Conservation (phyloP, 345 rosid genomes). For the Microcos paniculata region DNA sequence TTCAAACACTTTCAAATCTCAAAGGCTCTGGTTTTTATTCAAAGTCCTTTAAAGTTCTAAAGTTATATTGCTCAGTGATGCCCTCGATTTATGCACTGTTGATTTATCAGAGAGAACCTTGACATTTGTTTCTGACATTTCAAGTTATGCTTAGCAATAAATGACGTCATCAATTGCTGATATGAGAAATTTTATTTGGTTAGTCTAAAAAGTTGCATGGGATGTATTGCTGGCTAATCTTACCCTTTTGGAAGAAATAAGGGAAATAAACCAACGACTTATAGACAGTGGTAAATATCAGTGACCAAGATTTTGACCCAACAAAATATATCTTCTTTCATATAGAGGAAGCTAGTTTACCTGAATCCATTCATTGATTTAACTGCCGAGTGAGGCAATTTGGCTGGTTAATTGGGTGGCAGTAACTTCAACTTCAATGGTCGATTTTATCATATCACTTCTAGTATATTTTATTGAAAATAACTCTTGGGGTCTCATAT, state of each 20-base stretch:
- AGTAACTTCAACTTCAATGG: too few species aligned
- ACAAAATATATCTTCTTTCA: slow-evolving; percentile 37
- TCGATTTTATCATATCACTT: too few species aligned
- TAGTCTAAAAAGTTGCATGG: neutral
- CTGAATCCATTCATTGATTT: neutral
- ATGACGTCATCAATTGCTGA: neutral
- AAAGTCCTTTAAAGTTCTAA: too few species aligned
- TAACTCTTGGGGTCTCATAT: neutral
- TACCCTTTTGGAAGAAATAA: slow-evolving; percentile 71
- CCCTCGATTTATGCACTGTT: neutral
- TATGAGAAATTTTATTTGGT: neutral
- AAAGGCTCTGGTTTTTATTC: too few species aligned
- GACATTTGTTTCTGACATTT: neutral
- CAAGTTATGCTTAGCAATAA: neutral
- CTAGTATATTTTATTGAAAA: neutral
- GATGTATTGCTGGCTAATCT: slow-evolving; percentile 53
- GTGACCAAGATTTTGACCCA: slow-evolving; percentile 72
- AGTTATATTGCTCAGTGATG: too few species aligned
- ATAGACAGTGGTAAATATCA: slow-evolving; percentile 77
- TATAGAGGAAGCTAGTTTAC: neutral
- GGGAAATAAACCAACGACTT: slow-evolving; percentile 75
- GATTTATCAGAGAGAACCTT: neutral
- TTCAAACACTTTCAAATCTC: too few species aligned
- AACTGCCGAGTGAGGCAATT: too few species aligned
- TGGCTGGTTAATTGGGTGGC: too few species aligned